A percentile compares a stretch with the other conserved stretches of the same genome.
Evolutionary conservation across 352 stramenopile genomes (phyloP).

Genomic region (Phytophthora foliorum): DNA sequence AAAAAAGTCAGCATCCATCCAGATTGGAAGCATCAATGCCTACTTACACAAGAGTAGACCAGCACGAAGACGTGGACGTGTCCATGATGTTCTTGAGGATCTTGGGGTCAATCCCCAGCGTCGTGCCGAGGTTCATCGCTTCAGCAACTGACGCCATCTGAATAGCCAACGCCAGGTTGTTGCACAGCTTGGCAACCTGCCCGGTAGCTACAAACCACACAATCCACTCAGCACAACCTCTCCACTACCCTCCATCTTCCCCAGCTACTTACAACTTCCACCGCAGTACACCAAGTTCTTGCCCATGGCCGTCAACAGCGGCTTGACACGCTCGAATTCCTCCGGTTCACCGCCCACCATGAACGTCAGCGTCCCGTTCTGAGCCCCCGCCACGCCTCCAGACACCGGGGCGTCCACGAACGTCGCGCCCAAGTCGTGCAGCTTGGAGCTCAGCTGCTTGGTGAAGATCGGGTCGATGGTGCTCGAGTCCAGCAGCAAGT

Average conservation of each 20-base stretch:
- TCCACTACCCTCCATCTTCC: not conserved
- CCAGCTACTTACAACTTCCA: conserved; percentile 76
- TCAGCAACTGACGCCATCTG: conserved; percentile 97
- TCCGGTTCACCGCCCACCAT: conserved; percentile 92
- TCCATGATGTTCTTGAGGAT: conserved; percentile 97
- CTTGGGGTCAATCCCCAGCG: conserved; percentile 95
- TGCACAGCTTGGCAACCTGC: conserved; percentile 97
- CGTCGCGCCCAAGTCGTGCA: conserved; percentile 59
- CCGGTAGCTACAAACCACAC: conserved; percentile 58
- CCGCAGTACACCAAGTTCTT: conserved; percentile 96
- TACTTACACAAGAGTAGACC: conserved; percentile 94
- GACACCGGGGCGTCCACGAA: conserved; percentile 98
- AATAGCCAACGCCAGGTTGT: conserved; percentile 98
- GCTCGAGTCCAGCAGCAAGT: conserved; percentile 96
- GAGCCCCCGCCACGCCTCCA: conserved; percentile 95
- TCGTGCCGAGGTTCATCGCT: conserved; percentile 96
- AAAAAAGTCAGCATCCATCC: conserved; percentile 5
- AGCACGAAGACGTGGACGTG: conserved; percentile 97
- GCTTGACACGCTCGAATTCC: conserved; percentile 81
- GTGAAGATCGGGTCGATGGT: conserved; percentile 96
- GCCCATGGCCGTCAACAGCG: conserved; percentile 94
- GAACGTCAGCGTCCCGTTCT: conserved; percentile 98
- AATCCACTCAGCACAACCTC: not conserved
- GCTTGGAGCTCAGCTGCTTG: conserved; percentile 82
- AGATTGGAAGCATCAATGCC: not conserved